A percentile compares a stretch with the other conserved stretches of the same genome.
Evolutionary conservation across 2,329 filamentous ascomycete species (phyloP).

Genomic region (Xylariaceae sp.): DNA sequence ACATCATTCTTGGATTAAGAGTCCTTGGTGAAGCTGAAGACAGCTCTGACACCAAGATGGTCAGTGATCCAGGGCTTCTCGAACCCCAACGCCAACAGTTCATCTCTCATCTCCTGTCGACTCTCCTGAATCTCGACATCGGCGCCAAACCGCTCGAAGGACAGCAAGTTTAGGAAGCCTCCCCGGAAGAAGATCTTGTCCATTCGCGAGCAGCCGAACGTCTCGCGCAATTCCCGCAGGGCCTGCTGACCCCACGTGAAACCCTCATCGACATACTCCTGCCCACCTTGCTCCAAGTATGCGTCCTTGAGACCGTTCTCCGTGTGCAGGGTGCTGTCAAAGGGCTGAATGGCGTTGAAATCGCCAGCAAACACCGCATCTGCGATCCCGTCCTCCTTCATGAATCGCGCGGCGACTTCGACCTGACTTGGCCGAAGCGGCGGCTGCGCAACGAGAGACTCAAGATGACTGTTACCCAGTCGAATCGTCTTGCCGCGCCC

Average conservation of each 20-base stretch:
- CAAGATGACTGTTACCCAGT: conserved; percentile 29
- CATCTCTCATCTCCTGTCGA: conserved; percentile 24
- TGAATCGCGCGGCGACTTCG: conserved; percentile 14
- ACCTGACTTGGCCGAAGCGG: conserved; percentile 26
- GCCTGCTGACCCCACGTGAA: conserved; percentile 54
- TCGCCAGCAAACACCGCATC: conserved; percentile 47
- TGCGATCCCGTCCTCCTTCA: conserved; percentile 28
- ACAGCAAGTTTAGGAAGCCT: conserved; percentile 19
- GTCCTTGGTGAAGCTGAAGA: neutral
- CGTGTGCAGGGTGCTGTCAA: conserved; percentile 41
- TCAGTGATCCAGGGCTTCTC: conserved; percentile 44
- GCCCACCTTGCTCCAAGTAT: conserved; percentile 44
- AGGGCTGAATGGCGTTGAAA: conserved; percentile 50
- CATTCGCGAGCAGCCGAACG: conserved; percentile 46
- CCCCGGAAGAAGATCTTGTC: conserved; percentile 46
- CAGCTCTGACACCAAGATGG: conserved; percentile 38
- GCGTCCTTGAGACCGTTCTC: conserved; percentile 46
- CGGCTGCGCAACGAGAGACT: conserved; percentile 25
- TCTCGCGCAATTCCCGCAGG: conserved; percentile 33
- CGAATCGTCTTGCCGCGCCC: conserved; percentile 11
- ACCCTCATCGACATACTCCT: conserved; percentile 42
- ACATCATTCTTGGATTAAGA: neutral
- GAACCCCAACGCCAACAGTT: conserved; percentile 26
- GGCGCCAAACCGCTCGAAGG: conserved; percentile 41
- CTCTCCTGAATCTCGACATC: conserved; percentile 37